A percentile compares a stretch with the other conserved stretches of the same genome.
Evolutionary conservation across 2,329 filamentous ascomycete species (phyloP).

Genomic region (Fusarium sp.): DNA sequence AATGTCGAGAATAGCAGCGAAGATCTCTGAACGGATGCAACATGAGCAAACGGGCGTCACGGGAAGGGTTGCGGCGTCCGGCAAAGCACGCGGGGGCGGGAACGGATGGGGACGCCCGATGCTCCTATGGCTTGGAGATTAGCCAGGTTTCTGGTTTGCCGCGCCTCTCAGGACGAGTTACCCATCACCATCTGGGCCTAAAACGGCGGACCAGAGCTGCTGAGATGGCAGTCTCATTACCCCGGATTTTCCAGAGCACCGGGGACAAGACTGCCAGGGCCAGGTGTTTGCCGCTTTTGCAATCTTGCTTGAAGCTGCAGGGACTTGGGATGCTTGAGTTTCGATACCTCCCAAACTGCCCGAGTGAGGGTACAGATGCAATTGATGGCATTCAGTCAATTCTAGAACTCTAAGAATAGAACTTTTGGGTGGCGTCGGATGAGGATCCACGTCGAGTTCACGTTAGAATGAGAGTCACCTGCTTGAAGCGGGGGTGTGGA

Average conservation of each 20-base stretch:
- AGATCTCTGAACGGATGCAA: slow-evolving; percentile 33
- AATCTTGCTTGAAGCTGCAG: slow-evolving; percentile 33
- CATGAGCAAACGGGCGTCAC: slow-evolving; percentile 23
- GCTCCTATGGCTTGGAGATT: slow-evolving; percentile 29
- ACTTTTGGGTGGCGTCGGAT: slow-evolving; percentile 21
- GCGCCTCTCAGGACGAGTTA: slow-evolving; percentile 39
- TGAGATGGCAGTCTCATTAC: slow-evolving; percentile 40
- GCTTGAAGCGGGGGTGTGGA: slow-evolving; percentile 30
- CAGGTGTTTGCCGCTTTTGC: slow-evolving; percentile 31
- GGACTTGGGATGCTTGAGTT: slow-evolving; percentile 13
- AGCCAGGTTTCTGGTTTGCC: slow-evolving; percentile 39
- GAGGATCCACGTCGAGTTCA: slow-evolving; percentile 19
- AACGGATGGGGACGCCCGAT: slow-evolving; percentile 18
- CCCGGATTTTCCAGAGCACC: slow-evolving; percentile 39
- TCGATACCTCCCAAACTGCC: neutral
- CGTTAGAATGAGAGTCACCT: slow-evolving; percentile 32
- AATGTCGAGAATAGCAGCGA: slow-evolving; percentile 15
- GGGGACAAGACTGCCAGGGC: slow-evolving; percentile 39
- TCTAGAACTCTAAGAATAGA: slow-evolving; percentile 25
- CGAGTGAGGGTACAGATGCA: slow-evolving; percentile 4
- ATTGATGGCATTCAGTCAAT: slow-evolving; percentile 9
- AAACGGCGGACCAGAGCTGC: slow-evolving; percentile 26
- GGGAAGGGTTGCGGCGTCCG: slow-evolving; percentile 34
- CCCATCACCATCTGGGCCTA: slow-evolving; percentile 39
- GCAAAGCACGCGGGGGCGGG: slow-evolving; percentile 36